A percentile compares a stretch with the other conserved stretches of the same genome.
phyloP scores from a whole-genome alignment of 192 early-diverging fungal species.

The Rhizophagus prolifer region DNA sequence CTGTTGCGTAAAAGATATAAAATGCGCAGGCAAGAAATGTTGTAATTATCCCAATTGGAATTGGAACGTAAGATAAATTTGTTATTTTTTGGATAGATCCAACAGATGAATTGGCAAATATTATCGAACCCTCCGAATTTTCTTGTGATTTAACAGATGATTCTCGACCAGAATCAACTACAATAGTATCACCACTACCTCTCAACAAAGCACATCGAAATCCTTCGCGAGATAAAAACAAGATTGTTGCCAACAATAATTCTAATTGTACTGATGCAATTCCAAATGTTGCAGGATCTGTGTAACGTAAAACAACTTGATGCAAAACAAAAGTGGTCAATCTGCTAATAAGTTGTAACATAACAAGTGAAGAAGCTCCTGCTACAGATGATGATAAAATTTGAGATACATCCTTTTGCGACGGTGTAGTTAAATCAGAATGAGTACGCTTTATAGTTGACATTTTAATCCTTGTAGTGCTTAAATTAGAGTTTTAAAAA shows the following conservation, averaged over 20 bases:
- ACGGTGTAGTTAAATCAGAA: background rate
- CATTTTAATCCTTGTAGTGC: background rate
- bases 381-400: constrained; percentile 61
- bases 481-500: background rate
- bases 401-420: constrained; percentile 31
- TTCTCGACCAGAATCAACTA: constrained; percentile 1
- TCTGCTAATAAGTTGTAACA: constrained; percentile 73
- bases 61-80: constrained; percentile 73
- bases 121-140: constrained; percentile 27
- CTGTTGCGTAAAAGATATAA: constrained; percentile 45
- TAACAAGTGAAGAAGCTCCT: constrained; percentile 72
- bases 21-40: constrained; percentile 53
- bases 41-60: constrained; percentile 61
- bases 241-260: constrained; percentile 81
- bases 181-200: constrained; percentile 32
- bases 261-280: constrained; percentile 83
- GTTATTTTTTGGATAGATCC: constrained; percentile 54
- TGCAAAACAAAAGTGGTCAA: constrained; percentile 82
- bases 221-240: constrained; percentile 88
- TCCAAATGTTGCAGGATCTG: constrained; percentile 73
- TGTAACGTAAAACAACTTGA: constrained; percentile 71
- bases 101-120: constrained; percentile 13
- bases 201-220: constrained; percentile 73
- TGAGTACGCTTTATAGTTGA: background rate
- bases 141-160: constrained; percentile 28